Base-by-base conservation (phyloP, 371 early-diverging fungal species). In the Mucor racemosus region DNA sequence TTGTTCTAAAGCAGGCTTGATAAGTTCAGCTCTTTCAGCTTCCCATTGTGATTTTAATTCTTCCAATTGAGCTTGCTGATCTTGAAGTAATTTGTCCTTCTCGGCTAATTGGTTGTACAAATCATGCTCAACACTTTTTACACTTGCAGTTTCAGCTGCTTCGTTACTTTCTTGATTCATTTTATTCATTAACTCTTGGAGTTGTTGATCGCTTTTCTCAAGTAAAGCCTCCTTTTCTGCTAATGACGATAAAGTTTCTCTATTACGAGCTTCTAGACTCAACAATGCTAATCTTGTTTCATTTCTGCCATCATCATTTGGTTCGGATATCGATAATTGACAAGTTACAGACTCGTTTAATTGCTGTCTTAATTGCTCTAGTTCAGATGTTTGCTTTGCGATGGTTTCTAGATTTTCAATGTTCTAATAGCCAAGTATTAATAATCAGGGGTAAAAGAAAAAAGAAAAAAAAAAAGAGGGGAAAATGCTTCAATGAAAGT, bases 1-100 rank as follows among this genome's bases (percentile, higher is more conserved):
- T 71, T 75, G 76, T 10, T 73, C 66, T 38, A 83, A 65, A 7
- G 77, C 79, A 33, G 83, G 83, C 54, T 74, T 80, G 34, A 74
- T 66, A 3, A 73, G 56, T 59, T 76, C 78, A 3, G 79, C 82
- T 44, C 71, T 68, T 50, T 79, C 80, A 9, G 64, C 40, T 46
- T 76, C 67, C 71, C 74, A 78, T 35, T 77, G 78, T 21, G 26
- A 34, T 39, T 78, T 59, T 11, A 78, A 41, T 4, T 76, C 73
- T n/a, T 75, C 72, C 17, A 83, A 63, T 36, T 83, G 68, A 10
- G 53, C 36, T 31, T 80, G 71, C 48, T 78, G 76, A 31, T 65
- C 63, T 19, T 67, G 58, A 14, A 81, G 46, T 0, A 77, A 44
- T n/a, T 64, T 60, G 34, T 77, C 76, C 33, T 78, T 78, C 65